Percentiles rank a stretch among this genome's conserved stretches.
Conservation (phyloP, 345 rosid species). For the Punica granatum region DNA sequence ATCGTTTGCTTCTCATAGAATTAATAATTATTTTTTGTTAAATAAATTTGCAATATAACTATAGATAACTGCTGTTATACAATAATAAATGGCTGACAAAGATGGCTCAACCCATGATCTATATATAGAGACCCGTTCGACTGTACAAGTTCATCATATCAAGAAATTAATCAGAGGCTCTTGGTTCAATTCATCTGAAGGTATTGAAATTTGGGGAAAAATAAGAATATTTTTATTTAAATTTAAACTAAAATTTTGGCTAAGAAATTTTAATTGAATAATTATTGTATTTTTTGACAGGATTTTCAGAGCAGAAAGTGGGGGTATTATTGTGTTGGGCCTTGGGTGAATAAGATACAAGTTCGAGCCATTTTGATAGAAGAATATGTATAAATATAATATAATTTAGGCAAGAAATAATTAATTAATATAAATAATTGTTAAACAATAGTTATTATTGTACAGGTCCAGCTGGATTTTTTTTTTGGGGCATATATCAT, state of each 20-base stretch:
- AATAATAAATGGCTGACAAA: neutral
- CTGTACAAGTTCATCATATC: neutral
- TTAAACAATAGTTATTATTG: neutral
- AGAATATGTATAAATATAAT: too few relatives aligned
- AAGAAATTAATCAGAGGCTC: neutral
- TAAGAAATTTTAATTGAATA: too few relatives aligned
- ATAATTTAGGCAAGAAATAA: too few relatives aligned
- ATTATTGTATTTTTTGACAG: neutral
- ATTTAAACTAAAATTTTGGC: too few relatives aligned
- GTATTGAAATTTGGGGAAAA: neutral
- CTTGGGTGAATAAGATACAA: neutral
- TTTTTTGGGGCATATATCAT: too few relatives aligned
- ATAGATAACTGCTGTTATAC: too few relatives aligned
- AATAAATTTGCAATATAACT: too few relatives aligned
- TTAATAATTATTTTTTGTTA: too few relatives aligned
- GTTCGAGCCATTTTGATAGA: neutral
- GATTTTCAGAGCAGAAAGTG: neutral
- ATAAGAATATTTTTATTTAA: too few relatives aligned
- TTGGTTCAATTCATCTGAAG: neutral
- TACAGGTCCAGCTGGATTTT: too few relatives aligned
- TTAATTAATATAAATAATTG: neutral
- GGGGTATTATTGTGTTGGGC: neutral
- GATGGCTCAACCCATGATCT: neutral
- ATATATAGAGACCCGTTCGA: neutral
- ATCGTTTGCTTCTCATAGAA: too few relatives aligned